Evolutionary conservation across 148 eudicot species (phyloP).

Genomic region (Talinum fruticosum): DNA sequence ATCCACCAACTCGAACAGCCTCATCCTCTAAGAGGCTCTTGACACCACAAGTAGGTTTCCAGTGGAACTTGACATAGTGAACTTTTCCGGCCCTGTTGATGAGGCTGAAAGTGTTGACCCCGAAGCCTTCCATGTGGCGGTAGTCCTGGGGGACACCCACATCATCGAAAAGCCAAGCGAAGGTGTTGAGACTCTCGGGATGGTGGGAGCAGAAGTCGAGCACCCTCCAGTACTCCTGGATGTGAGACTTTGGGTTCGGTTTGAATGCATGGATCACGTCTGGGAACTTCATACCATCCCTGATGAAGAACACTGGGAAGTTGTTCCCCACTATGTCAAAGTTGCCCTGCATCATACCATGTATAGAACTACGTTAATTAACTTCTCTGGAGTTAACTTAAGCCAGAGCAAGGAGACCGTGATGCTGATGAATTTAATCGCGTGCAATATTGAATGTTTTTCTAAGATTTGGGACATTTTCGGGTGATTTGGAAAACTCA

Average conservation of each 20-base stretch:
- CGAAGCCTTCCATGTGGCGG: constrained; percentile 95
- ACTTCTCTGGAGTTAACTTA: neutral
- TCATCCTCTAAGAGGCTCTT: constrained; percentile 77
- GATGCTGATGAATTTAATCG: neutral
- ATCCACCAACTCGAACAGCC: constrained; percentile 75
- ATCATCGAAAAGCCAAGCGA: constrained; percentile 81
- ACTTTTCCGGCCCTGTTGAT: constrained; percentile 78
- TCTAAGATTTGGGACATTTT: too few relatives aligned
- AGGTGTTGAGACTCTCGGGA: constrained; percentile 84
- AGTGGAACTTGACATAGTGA: constrained; percentile 84
- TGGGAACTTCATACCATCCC: constrained; percentile 89
- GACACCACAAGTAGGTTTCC: constrained; percentile 97
- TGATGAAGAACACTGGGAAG: constrained; percentile 86
- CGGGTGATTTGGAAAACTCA: too few relatives aligned
- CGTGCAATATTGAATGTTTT: too few relatives aligned
- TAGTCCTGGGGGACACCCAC: constrained; percentile 75
- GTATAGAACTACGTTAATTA: neutral
- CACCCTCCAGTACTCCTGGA: constrained; percentile 91
- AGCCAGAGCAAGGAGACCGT: neutral
- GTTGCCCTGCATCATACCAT: constrained; percentile 65
- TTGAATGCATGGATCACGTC: constrained; percentile 89
- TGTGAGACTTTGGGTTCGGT: constrained; percentile 95
- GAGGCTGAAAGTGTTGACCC: constrained; percentile 80
- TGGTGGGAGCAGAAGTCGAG: constrained; percentile 91
- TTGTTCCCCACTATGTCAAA: constrained; percentile 96